These are phyloP conservation scores for Colletotrichum limetticola DNA, from an alignment of 2,329 filamentous ascomycete species.

Conservation along the genomic window DNA sequence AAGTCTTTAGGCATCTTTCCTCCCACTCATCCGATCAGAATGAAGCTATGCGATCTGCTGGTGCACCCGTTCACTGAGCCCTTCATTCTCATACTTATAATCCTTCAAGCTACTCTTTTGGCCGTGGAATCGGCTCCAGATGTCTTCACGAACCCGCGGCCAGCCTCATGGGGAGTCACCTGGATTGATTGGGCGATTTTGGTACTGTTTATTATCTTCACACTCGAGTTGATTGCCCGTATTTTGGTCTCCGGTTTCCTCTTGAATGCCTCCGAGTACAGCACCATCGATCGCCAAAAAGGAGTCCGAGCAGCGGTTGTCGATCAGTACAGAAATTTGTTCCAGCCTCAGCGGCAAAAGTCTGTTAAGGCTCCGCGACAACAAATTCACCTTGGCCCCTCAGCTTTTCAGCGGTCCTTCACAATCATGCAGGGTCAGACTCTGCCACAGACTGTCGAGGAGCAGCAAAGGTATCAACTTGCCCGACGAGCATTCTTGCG, in stretches of 20 bases:
- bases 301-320: constrained; percentile 79
- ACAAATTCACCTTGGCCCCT: constrained; percentile 60
- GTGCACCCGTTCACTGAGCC: constrained; percentile 91
- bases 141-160: constrained; percentile 73
- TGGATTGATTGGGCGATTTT: constrained; percentile 85
- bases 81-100: constrained; percentile 84
- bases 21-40: constrained; percentile 78
- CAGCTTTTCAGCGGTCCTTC: constrained; percentile 80
- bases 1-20: constrained; percentile 88
- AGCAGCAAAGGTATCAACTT: constrained; percentile 86
- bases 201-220: constrained; percentile 88
- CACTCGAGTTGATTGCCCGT: constrained; percentile 82
- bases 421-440: constrained; percentile 77
- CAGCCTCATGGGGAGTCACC: constrained; percentile 72
- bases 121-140: constrained; percentile 82
- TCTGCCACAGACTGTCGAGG: constrained; percentile 71
- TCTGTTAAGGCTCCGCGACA: constrained; percentile 67
- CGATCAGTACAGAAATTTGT: constrained; percentile 81
- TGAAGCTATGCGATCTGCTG: constrained; percentile 82
- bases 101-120: constrained; percentile 88
- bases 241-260: constrained; percentile 94
- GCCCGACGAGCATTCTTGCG: constrained; percentile 92
- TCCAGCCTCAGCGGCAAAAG: constrained; percentile 81
- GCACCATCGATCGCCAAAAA: constrained; percentile 83
- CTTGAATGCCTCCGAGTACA: constrained; percentile 91